Conservation (phyloP, 768 basidiomycete species). For the Macrocybe gigantea region DNA sequence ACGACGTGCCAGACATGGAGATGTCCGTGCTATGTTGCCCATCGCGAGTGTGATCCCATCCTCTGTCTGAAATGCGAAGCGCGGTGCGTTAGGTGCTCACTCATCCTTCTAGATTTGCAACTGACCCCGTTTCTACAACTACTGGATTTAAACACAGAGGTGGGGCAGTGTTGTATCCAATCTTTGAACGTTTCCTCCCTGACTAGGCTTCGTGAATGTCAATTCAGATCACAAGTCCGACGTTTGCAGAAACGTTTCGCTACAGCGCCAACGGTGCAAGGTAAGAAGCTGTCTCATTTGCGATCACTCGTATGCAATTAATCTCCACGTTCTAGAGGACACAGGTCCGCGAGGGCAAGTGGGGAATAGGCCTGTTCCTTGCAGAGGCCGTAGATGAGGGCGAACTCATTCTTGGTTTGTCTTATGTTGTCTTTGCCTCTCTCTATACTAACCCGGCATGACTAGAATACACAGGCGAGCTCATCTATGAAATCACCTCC, state of each 20-base stretch:
- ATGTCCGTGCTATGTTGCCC: slow-evolving; percentile 47
- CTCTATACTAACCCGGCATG: neutral
- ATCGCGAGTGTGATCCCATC: slow-evolving; percentile 66
- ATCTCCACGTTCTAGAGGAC: slow-evolving; percentile 23
- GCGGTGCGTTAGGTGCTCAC: slow-evolving; percentile 23
- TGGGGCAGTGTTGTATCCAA: neutral
- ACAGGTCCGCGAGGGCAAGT: slow-evolving; percentile 36
- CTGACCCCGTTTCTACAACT: neutral
- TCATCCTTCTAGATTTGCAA: neutral
- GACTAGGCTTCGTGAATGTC: neutral
- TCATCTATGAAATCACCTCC: slow-evolving; percentile 43
- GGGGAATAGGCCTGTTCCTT: slow-evolving; percentile 53
- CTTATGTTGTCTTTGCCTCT: neutral
- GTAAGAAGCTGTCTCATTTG: slow-evolving; percentile 17
- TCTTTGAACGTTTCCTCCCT: neutral
- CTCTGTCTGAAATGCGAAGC: slow-evolving; percentile 49
- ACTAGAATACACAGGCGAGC: slow-evolving; percentile 65
- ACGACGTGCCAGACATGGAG: slow-evolving; percentile 29
- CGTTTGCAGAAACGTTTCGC: slow-evolving; percentile 41
- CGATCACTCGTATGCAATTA: slow-evolving; percentile 2
- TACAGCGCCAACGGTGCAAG: slow-evolving; percentile 42
- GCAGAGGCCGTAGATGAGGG: slow-evolving; percentile 33
- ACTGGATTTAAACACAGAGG: slow-evolving; percentile 12
- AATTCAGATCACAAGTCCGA: slow-evolving; percentile 20
- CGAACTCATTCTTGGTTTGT: slow-evolving; percentile 45